Conservation (phyloP, 2,329 filamentous ascomycete species). For the Fusarium sp. region DNA sequence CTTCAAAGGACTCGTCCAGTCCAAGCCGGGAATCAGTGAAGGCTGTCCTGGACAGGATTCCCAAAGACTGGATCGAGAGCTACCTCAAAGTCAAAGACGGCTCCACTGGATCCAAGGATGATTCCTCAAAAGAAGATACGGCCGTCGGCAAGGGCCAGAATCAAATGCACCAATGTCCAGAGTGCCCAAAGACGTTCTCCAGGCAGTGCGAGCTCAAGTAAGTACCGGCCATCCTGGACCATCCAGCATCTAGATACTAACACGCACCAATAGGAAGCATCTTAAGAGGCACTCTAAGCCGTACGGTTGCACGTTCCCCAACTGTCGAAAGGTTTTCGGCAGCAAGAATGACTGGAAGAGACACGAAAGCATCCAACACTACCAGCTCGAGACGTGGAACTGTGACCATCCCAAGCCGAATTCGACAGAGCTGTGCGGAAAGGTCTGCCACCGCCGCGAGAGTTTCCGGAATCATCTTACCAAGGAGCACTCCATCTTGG, state of each 20-base stretch:
- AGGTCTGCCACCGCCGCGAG: conserved; percentile 68
- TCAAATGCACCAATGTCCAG: conserved; percentile 47
- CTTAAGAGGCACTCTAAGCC: conserved; percentile 83
- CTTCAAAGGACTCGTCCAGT: neutral
- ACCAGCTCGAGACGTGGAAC: conserved; percentile 76
- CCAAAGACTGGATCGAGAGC: conserved; percentile 49
- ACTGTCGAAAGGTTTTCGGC: conserved; percentile 82
- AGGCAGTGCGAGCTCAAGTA: conserved; percentile 71
- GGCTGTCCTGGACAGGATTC: conserved; percentile 44
- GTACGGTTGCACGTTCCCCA: conserved; percentile 81
- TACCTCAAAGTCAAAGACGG: conserved; percentile 46
- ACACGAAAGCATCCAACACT: conserved; percentile 86
- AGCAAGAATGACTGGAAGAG: conserved; percentile 96
- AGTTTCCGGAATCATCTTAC: conserved; percentile 72
- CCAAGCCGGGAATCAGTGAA: conserved; percentile 29
- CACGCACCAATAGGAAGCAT: conserved; percentile 75
- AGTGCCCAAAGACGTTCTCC: conserved; percentile 60
- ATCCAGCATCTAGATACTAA: conserved; percentile 34
- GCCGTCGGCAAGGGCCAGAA: conserved; percentile 20
- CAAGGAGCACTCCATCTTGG: conserved; percentile 58
- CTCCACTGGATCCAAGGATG: conserved; percentile 8
- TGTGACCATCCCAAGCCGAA: conserved; percentile 62
- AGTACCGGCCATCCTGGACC: conserved; percentile 25
- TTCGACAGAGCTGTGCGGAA: conserved; percentile 61
- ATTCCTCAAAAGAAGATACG: conserved; percentile 22